A percentile compares a stretch with the other conserved stretches of the same genome.
These are phyloP conservation scores for Metschnikowia hibisci DNA, from an alignment of 805 yeast genomes.

Conservation along the genomic window DNA sequence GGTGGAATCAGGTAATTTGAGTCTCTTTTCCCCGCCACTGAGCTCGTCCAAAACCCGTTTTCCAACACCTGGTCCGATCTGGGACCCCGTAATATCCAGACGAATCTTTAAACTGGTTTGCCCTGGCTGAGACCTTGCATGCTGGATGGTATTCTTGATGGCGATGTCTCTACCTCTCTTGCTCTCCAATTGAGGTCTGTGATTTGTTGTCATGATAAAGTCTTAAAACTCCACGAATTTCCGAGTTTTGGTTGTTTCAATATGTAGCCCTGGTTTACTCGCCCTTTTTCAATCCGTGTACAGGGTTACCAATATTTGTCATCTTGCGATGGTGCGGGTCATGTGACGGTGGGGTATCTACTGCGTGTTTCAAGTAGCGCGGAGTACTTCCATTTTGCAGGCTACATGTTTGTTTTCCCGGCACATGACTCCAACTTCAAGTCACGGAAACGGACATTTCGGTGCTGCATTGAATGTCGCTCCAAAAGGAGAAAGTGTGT, in stretches of 20 bases:
- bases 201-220: constrained; percentile 42
- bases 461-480: constrained; percentile 39
- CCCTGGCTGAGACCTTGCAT: constrained; percentile 30
- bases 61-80: constrained; percentile 15
- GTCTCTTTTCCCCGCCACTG: constrained; percentile 11
- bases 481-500: constrained; percentile 21
- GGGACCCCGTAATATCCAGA: constrained; percentile 21
- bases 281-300: too few relatives aligned
- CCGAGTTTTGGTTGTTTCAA: too few relatives aligned
- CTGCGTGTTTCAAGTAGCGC: too few relatives aligned
- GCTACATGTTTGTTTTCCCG: constrained; percentile 37
- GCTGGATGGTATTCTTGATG: constrained; percentile 34
- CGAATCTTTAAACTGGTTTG: constrained; percentile 33
- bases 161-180: constrained; percentile 32
- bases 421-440: constrained; percentile 40
- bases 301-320: not conserved
- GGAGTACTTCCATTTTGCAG: too few relatives aligned
- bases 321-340: not conserved
- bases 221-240: too few relatives aligned
- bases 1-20: not conserved
- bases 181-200: constrained; percentile 41
- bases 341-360: not conserved
- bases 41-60: constrained; percentile 25
- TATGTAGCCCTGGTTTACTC: too few relatives aligned
- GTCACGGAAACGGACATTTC: constrained; percentile 37